A percentile compares a stretch with the other conserved stretches of the same genome.
Conservation (phyloP, 148 eudicot genomes). For the Camellia granthamiana region DNA sequence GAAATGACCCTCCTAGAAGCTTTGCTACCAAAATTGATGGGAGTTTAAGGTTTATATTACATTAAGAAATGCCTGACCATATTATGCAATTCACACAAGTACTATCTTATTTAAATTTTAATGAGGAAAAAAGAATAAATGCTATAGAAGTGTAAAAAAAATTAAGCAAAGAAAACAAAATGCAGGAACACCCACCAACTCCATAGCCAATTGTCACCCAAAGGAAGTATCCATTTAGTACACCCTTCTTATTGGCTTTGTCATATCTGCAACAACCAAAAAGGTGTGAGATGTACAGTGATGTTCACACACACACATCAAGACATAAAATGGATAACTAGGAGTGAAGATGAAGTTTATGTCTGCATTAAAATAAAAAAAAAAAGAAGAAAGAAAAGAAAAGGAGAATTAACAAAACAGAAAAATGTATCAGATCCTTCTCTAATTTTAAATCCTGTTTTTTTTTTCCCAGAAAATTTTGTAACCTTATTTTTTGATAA, state of each 20-base stretch:
- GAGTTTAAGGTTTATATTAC: too few relatives aligned
- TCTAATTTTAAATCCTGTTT: too few relatives aligned
- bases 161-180: constrained; percentile 8
- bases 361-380: too few relatives aligned
- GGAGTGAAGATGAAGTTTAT: too few relatives aligned
- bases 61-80: not conserved
- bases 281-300: too few relatives aligned
- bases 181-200: constrained; percentile 45
- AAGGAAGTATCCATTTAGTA: constrained; percentile 58
- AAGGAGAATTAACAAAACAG: too few relatives aligned
- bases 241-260: constrained; percentile 47
- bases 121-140: not conserved
- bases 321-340: too few relatives aligned
- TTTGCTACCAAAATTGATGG: too few relatives aligned
- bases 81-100: not conserved
- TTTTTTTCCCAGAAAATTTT: not conserved
- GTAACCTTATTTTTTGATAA: not conserved
- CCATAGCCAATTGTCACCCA: constrained; percentile 76
- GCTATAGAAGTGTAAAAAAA: not conserved
- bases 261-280: constrained; percentile 51
- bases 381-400: too few relatives aligned
- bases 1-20: too few relatives aligned
- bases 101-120: constrained; percentile 4
- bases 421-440: too few relatives aligned
- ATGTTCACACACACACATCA: too few relatives aligned